Evolutionary conservation across 805 yeast genomes (phyloP).

Genomic region (Ogataea chonburiensis): DNA sequence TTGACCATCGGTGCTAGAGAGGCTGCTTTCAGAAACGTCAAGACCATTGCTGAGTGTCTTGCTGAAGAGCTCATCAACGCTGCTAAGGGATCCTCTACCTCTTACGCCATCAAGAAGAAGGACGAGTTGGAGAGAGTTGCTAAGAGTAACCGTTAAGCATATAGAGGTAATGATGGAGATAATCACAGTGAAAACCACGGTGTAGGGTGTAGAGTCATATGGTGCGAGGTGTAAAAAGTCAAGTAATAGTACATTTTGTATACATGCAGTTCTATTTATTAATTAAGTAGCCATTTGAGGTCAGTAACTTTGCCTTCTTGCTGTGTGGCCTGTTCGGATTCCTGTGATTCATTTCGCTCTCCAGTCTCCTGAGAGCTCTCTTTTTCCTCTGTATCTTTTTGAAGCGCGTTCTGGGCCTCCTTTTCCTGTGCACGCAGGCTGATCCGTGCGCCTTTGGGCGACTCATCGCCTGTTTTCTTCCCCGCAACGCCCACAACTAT

Average conservation of each 20-base stretch:
- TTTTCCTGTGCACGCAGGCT: slow-evolving; percentile 2
- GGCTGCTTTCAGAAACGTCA: slow-evolving; percentile 99
- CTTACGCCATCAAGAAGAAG: slow-evolving; percentile 99
- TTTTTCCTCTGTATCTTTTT: too few relatives aligned
- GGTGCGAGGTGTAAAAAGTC: slow-evolving; percentile 1
- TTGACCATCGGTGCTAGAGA: slow-evolving; percentile 99
- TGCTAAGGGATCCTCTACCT: slow-evolving; percentile 99
- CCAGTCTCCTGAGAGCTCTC: too few relatives aligned
- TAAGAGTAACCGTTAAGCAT: slow-evolving; percentile 97
- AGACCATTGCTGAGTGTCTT: slow-evolving; percentile 99
- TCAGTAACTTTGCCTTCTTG: slow-evolving; percentile 5
- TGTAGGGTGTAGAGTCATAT: slow-evolving; percentile 1
- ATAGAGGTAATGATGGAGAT: slow-evolving; percentile 9
- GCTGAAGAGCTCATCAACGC: slow-evolving; percentile 99
- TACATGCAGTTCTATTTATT: slow-evolving; percentile 5
- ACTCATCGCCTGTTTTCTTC: slow-evolving; percentile 4
- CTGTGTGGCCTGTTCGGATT: slow-evolving; percentile 1
- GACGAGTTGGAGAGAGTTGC: slow-evolving; percentile 99
- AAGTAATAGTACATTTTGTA: slow-evolving; percentile 3
- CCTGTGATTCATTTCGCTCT: neutral
- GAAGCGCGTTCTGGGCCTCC: neutral
- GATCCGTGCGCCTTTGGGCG: slow-evolving; percentile 5
- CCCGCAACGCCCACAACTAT: slow-evolving; percentile 40
- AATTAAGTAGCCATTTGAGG: slow-evolving; percentile 8
- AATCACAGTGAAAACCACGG: neutral